Conservation (phyloP, 176 grass and related monocot species). For the Oryza glumipatula region DNA sequence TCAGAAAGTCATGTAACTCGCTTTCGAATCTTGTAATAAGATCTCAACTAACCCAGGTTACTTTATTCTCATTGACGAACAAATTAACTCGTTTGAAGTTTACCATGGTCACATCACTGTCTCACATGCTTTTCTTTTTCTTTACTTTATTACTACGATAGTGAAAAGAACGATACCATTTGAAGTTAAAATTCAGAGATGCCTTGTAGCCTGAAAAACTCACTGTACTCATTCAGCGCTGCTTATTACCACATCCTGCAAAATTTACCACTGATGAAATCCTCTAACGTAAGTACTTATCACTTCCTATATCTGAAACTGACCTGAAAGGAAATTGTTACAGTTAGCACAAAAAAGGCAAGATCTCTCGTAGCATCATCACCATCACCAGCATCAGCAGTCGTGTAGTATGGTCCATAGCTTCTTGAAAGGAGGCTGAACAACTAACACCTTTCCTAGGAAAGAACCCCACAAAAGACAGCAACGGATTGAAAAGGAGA, state of each 20-base stretch:
- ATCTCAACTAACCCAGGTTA: neutral
- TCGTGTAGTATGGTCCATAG: neutral
- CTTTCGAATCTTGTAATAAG: neutral
- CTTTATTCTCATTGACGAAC: no score
- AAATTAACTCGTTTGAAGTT: neutral
- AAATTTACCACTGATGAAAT: neutral
- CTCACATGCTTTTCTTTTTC: no score
- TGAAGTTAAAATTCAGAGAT: no score
- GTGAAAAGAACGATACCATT: no score
- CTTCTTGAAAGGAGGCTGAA: neutral
- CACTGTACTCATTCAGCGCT: neutral
- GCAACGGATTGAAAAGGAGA: neutral
- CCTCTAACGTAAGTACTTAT: neutral
- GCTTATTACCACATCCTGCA: neutral
- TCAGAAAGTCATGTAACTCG: neutral
- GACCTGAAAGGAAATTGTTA: neutral
- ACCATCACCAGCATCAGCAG: neutral
- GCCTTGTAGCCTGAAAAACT: neutral
- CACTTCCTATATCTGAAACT: neutral
- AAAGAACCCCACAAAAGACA: constrained; percentile 1
- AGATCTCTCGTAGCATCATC: neutral
- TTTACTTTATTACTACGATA: no score
- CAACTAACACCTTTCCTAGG: constrained; percentile 13
- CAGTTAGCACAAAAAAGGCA: neutral
- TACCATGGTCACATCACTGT: constrained; percentile 8